Evolutionary conservation across 768 basidiomycete genomes (phyloP).

Genomic region (Daedalea quercina): DNA sequence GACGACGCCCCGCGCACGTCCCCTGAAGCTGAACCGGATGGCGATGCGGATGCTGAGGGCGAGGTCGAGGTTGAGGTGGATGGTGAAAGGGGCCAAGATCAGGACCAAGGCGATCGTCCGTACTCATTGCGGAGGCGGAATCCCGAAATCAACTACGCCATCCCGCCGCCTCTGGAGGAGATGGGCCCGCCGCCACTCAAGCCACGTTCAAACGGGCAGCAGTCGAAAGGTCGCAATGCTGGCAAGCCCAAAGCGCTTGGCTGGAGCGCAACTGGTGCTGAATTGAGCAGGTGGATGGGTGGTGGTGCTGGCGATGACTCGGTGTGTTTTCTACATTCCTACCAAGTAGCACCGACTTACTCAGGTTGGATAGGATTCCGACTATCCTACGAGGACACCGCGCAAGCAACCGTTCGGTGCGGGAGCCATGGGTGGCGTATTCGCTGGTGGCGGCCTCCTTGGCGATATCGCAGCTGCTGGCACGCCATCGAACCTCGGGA

Average conservation of each 20-base stretch:
- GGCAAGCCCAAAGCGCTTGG: conserved; percentile 46
- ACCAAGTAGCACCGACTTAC: background rate
- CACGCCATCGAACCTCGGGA: conserved; percentile 81
- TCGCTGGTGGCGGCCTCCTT: conserved; percentile 51
- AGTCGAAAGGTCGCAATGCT: conserved; percentile 29
- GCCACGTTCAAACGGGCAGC: conserved; percentile 13
- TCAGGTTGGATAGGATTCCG: conserved; percentile 53
- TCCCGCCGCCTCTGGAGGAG: conserved; percentile 77
- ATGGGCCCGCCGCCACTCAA: conserved; percentile 42
- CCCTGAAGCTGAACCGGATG: conserved; percentile 30
- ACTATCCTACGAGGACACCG: conserved; percentile 59
- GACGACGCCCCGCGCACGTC: conserved; percentile 44
- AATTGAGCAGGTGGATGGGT: conserved; percentile 74
- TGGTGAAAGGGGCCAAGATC: conserved; percentile 36
- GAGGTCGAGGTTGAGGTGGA: conserved; percentile 36
- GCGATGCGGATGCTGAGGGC: conserved; percentile 33
- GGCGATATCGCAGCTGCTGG: conserved; percentile 65
- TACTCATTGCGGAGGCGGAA: conserved; percentile 63
- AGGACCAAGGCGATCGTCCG: conserved; percentile 47
- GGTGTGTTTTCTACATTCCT: conserved; percentile 22
- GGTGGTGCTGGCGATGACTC: conserved; percentile 63
- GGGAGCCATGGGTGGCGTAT: conserved; percentile 41
- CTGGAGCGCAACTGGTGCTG: conserved; percentile 77
- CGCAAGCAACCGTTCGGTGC: conserved; percentile 53
- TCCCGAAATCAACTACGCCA: conserved; percentile 72